phyloP scores from a whole-genome alignment of 1,139 yeast species.

The Kodamaea fungicola region DNA sequence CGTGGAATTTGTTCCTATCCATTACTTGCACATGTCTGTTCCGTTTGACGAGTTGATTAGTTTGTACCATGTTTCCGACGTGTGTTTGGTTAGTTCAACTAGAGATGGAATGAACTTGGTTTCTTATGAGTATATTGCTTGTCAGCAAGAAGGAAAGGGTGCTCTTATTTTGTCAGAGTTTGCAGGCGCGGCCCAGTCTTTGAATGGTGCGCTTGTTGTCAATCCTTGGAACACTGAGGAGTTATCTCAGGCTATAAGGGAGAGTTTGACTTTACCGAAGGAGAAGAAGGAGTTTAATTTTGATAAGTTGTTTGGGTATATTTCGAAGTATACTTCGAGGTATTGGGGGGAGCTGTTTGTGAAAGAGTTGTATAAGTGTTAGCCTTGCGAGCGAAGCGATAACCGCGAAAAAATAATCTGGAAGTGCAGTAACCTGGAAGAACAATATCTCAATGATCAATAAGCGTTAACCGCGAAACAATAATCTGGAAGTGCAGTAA shows the following conservation, averaged over 20 bases:
- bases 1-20: constrained; percentile 96
- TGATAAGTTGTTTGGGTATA: constrained; percentile 77
- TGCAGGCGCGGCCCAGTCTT: constrained; percentile 98
- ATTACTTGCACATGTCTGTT: constrained; percentile 88
- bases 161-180: constrained; percentile 85
- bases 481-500: too few species aligned
- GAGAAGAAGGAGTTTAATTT: constrained; percentile 79
- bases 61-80: constrained; percentile 80
- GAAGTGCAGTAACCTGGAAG: too few species aligned
- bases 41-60: constrained; percentile 90
- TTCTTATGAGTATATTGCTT: constrained; percentile 92
- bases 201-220: constrained; percentile 89
- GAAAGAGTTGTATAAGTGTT: constrained; percentile 63
- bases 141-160: constrained; percentile 86
- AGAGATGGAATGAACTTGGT: constrained; percentile 99
- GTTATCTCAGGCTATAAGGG: constrained; percentile 78
- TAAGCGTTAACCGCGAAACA: too few species aligned
- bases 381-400: not conserved
- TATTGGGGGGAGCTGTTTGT: constrained; percentile 98
- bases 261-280: constrained; percentile 78
- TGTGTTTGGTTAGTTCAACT: constrained; percentile 88
- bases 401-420: too few species aligned
- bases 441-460: too few species aligned
- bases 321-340: constrained; percentile 88
- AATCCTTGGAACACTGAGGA: constrained; percentile 99